Evolutionary conservation across 164 flowering plant species (phyloP), one percentile per base, ranked within the genome.

Genomic region (Kingdonia uniflora): DNA sequence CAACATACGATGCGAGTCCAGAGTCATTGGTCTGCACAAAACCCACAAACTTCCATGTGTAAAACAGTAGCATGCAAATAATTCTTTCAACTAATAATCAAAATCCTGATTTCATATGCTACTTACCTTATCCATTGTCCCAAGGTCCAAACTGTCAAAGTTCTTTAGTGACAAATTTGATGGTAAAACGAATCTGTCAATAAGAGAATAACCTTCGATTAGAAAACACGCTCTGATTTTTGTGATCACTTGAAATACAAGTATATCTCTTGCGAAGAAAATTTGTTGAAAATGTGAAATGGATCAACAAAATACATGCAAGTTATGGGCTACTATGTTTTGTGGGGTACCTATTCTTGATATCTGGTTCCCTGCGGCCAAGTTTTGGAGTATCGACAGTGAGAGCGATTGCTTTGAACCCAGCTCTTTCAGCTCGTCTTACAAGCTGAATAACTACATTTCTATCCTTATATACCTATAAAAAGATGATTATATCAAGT

Each of bases 1-100:
- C 85, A 64, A 77, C 85, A 62, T 87, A 84, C 29, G 84, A 74
- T 54, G 89, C 82, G 11, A 84, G 76, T 59, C 92, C 92, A 66
- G 96, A 84, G 66, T 80, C 87, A 61, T 78, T 52, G 24, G 74
- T 54, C 91, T 87, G 72, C 68, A 64, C 24, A 35, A 35, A 44
- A 35, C 51, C 41, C 14, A 6, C 13, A 47, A 33, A 53, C 8
- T 29, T 4, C 19, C 23, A 44, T 33, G 43, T 17, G 37, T 13
- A 16, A 20, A 22, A 45, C 1, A 51, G 38, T 17, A 17, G 35
- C 19, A 38, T 16, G 19, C 2, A 41, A 29, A 33, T 41, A 0
- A 14, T 14, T 29, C 11, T 13, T 14, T 41, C 5, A 41, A 41
- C 5, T 4, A 41, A 6, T 56, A 37, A 35, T 29, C n/a, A n/a